These are phyloP conservation scores for Fistulifera pelliculosa DNA, from an alignment of 108 stramenopile species.

Conservation along the genomic window DNA sequence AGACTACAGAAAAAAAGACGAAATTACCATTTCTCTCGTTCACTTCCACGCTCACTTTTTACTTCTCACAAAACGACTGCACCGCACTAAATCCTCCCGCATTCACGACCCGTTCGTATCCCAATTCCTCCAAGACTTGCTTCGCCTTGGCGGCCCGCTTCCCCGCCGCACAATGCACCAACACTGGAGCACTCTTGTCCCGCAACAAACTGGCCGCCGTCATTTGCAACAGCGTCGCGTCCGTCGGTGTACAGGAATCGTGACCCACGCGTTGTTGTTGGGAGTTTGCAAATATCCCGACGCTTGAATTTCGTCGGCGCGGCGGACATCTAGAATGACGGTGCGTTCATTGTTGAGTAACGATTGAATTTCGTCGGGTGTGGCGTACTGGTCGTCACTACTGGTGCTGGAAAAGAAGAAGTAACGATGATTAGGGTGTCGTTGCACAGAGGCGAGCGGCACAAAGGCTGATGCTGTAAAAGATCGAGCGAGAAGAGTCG, in stretches of 20 bases:
- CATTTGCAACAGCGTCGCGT: constrained; percentile 2
- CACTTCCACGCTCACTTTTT: too few species aligned
- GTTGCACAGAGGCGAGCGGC: too few species aligned
- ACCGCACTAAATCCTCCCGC: neutral
- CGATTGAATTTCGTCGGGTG: constrained; percentile 1
- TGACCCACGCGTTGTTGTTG: constrained; percentile 1
- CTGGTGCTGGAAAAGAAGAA: too few species aligned
- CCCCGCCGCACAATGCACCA: constrained; percentile 46
- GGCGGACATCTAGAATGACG: constrained; percentile 9
- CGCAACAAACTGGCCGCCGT: constrained; percentile 1
- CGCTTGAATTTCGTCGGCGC: constrained; percentile 5
- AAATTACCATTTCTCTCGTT: too few species aligned
- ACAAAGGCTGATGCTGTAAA: too few species aligned
- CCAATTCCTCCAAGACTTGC: constrained; percentile 27
- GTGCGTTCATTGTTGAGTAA: neutral
- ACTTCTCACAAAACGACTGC: neutral
- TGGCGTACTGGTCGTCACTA: too few species aligned
- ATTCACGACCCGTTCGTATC: constrained; percentile 9
- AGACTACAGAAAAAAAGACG: too few species aligned
- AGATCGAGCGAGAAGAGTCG: too few species aligned
- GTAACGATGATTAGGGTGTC: too few species aligned
- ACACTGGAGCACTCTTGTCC: constrained; percentile 20
- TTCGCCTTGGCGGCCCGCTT: constrained; percentile 46
- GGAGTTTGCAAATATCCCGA: neutral
- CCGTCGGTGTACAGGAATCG: constrained; percentile 1